Evolutionary conservation across 1,284 basidiomycete genomes (phyloP).

Genomic region (Puccinia triticina): DNA sequence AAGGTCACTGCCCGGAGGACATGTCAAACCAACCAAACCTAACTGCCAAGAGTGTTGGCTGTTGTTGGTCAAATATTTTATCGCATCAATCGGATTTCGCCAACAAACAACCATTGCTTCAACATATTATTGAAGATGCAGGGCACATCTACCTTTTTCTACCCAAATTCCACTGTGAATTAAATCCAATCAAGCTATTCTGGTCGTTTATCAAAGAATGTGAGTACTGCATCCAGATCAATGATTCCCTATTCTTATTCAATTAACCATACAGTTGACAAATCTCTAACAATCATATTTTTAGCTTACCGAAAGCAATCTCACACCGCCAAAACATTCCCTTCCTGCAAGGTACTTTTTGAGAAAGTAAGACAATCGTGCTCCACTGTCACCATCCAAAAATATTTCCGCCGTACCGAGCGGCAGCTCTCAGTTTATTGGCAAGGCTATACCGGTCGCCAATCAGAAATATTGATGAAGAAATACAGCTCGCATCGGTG

Average conservation of each 20-base stretch:
- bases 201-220: not conserved
- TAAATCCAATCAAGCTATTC: slow-evolving; percentile 11
- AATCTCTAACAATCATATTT: too few relatives aligned
- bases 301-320: slow-evolving; percentile 23
- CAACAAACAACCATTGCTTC: not conserved
- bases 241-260: too few relatives aligned
- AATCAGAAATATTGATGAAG: not conserved
- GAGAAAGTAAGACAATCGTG: not conserved
- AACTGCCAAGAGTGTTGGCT: too few relatives aligned
- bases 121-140: slow-evolving; percentile 3
- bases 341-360: not conserved
- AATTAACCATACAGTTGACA: too few relatives aligned
- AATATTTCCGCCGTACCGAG: not conserved
- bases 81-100: not conserved
- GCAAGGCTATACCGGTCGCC: not conserved
- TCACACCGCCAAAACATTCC: not conserved
- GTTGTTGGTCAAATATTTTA: slow-evolving; percentile 10
- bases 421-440: not conserved
- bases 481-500: slow-evolving; percentile 2
- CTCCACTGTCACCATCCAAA: not conserved
- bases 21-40: too few relatives aligned
- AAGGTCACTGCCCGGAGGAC: not conserved
- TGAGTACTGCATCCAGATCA: too few relatives aligned
- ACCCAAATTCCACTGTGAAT: slow-evolving; percentile 31
- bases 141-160: too few relatives aligned